phyloP scores from a whole-genome alignment of 176 grass and related monocot genomes.

The Ensete glaucum region DNA sequence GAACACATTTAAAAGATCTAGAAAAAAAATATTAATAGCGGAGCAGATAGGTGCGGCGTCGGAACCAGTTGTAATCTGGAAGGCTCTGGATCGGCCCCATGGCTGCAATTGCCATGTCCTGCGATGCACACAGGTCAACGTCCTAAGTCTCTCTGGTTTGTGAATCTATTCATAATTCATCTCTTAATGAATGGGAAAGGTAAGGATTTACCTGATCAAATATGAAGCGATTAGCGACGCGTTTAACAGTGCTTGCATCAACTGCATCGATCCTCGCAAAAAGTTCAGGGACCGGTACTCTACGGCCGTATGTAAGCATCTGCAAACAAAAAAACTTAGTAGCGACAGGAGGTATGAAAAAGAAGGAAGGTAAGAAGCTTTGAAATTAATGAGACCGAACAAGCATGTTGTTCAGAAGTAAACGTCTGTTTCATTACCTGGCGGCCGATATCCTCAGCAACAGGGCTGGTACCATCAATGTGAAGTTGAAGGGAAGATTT shows the following conservation, averaged over 20 bases:
- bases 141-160: no score
- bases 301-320: conserved; percentile 85
- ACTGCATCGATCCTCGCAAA: conserved; percentile 99
- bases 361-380: background rate
- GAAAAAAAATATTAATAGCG: conserved; percentile 45
- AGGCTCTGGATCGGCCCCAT: conserved; percentile 83
- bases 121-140: background rate
- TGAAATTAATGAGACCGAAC: background rate
- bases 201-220: conserved; percentile 79
- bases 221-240: conserved; percentile 96
- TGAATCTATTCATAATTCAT: background rate
- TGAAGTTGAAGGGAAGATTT: conserved; percentile 97
- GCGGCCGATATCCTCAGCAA: conserved; percentile 93
- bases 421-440: conserved; percentile 40
- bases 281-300: conserved; percentile 76
- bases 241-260: conserved; percentile 80
- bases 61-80: conserved; percentile 99
- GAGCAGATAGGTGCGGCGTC: conserved; percentile 90
- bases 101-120: conserved; percentile 91
- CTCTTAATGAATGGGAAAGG: background rate
- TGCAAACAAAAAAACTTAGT: conserved; percentile 23
- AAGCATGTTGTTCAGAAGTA: background rate
- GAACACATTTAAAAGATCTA: background rate
- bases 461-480: conserved; percentile 79
- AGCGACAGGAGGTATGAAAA: conserved; percentile 8